phyloP scores from a whole-genome alignment of 441 rosid genomes.

The Gossypium trilobum region DNA sequence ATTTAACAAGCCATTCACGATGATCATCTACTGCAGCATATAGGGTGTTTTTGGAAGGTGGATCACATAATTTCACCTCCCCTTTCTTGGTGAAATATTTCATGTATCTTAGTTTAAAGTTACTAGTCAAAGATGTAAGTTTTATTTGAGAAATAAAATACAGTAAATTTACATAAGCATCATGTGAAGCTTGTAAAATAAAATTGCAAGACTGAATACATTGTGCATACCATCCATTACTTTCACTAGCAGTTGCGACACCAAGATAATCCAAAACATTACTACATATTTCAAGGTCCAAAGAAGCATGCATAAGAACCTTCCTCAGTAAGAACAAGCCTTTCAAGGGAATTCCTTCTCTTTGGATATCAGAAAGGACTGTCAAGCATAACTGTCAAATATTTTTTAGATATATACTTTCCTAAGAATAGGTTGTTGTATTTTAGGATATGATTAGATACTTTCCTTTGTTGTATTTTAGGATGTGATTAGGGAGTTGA shows the following conservation, averaged over 20 bases:
- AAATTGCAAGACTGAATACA: background rate
- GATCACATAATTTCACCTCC: background rate
- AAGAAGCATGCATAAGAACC: background rate
- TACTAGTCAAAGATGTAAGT: background rate
- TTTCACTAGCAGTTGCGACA: background rate
- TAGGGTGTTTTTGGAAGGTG: background rate
- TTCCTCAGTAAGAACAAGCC: background rate
- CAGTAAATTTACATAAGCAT: background rate
- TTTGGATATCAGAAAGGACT: background rate
- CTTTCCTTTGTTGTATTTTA: background rate
- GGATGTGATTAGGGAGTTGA: background rate
- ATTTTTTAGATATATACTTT: background rate
- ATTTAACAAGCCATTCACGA: constrained; percentile 4
- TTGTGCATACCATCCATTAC: background rate
- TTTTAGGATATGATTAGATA: background rate
- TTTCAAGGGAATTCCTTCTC: background rate
- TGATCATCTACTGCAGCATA: background rate
- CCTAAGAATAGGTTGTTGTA: background rate
- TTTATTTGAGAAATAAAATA: background rate
- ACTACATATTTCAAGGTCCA: background rate
- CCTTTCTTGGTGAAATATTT: background rate
- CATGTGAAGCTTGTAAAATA: background rate
- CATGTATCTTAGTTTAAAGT: background rate
- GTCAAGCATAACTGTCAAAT: background rate
- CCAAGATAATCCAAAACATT: background rate